A percentile compares a stretch with the other conserved stretches of the same genome.
Evolutionary conservation across 139 green algal species (phyloP).

Genomic region (Chlamydomonas incerta): DNA sequence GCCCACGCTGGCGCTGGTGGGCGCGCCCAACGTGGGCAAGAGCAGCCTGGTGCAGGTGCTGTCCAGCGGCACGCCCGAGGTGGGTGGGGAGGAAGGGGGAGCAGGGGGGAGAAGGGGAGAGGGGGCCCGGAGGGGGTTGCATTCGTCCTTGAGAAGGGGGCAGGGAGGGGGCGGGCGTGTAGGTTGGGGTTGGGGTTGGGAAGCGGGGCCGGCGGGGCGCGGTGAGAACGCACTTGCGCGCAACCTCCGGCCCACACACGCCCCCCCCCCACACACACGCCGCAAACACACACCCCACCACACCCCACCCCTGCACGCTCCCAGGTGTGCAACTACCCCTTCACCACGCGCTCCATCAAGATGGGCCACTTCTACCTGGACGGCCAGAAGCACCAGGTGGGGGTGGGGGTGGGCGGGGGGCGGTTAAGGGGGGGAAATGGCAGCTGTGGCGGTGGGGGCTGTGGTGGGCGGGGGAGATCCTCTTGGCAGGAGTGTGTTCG

Average conservation of each 20-base stretch:
- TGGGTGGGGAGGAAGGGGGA: background rate
- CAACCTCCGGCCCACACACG: background rate
- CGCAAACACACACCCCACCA: background rate
- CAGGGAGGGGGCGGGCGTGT: too few relatives aligned
- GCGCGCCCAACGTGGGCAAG: constrained; percentile 97
- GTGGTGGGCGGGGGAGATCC: background rate
- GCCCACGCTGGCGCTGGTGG: constrained; percentile 84
- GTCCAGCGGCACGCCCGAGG: constrained; percentile 75
- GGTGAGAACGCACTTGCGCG: too few relatives aligned
- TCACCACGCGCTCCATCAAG: constrained; percentile 96
- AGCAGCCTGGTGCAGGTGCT: constrained; percentile 88
- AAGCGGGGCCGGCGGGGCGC: too few relatives aligned
- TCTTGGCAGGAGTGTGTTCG: too few relatives aligned
- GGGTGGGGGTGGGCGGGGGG: background rate
- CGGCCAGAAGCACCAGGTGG: constrained; percentile 82
- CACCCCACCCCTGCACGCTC: background rate
- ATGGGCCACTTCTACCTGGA: constrained; percentile 98
- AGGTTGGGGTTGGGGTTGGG: too few relatives aligned
- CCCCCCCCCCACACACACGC: background rate
- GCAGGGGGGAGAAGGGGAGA: background rate
- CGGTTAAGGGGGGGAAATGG: too few relatives aligned
- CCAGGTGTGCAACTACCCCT: constrained; percentile 97
- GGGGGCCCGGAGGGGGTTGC: too few relatives aligned
- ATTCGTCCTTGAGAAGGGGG: too few relatives aligned
- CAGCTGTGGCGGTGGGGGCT: background rate